These are phyloP conservation scores for Chrysoporthe deuterocubensis DNA, from an alignment of 2,329 filamentous ascomycete genomes.

Conservation along the genomic window DNA sequence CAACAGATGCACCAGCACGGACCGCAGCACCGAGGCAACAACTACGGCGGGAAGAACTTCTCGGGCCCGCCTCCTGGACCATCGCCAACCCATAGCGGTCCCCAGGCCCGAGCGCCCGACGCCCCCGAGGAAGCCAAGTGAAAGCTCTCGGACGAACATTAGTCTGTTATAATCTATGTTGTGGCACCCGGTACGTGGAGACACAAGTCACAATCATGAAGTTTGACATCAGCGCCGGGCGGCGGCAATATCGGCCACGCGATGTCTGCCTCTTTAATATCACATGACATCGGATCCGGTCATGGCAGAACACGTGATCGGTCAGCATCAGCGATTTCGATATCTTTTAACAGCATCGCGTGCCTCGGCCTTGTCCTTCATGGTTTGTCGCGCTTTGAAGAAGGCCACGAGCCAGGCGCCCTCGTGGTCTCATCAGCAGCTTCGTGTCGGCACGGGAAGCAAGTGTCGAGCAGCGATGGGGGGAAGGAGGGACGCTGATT, in stretches of 20 bases:
- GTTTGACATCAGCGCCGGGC: conserved; percentile 27
- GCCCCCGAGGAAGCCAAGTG: conserved; percentile 50
- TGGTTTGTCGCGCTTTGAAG: background rate
- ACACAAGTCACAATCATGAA: conserved; percentile 32
- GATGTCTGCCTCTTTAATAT: conserved; percentile 6
- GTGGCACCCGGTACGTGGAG: conserved; percentile 29
- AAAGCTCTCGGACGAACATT: conserved; percentile 10
- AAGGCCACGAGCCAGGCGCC: background rate
- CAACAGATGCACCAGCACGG: conserved; percentile 68
- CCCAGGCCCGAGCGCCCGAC: conserved; percentile 43
- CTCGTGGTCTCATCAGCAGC: background rate
- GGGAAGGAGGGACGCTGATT: background rate
- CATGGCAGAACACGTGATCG: background rate
- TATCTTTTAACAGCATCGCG: conserved; percentile 1
- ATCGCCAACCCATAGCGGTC: conserved; percentile 41
- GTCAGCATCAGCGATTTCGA: conserved; percentile 15
- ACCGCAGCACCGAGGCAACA: conserved; percentile 60
- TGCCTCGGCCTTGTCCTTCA: conserved; percentile 3
- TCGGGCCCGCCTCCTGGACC: conserved; percentile 46
- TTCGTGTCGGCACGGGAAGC: background rate
- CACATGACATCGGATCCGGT: conserved; percentile 2
- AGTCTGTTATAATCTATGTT: conserved; percentile 35
- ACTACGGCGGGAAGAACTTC: conserved; percentile 55
- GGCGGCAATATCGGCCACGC: conserved; percentile 9
- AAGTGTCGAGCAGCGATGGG: background rate